Evolutionary conservation across 2,329 filamentous ascomycete species (phyloP).

Genomic region (Phoma sp.): DNA sequence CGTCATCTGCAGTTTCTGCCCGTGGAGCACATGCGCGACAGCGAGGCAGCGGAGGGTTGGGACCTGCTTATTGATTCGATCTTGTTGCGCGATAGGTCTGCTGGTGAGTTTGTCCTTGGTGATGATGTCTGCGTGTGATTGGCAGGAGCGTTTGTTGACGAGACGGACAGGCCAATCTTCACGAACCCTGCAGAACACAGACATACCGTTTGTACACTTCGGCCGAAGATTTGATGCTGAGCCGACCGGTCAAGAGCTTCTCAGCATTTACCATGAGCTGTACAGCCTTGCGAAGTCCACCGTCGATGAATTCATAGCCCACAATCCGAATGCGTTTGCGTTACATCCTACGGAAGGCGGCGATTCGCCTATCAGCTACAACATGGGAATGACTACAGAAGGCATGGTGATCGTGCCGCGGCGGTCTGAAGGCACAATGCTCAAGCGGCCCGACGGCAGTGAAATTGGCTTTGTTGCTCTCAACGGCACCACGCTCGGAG

Average conservation of each 20-base stretch:
- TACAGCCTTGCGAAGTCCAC: slow-evolving; percentile 42
- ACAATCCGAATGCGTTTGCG: slow-evolving; percentile 39
- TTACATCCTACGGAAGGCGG: slow-evolving; percentile 41
- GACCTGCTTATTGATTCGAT: slow-evolving; percentile 56
- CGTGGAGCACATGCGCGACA: slow-evolving; percentile 64
- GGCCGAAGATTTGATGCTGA: slow-evolving; percentile 50
- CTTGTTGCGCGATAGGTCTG: slow-evolving; percentile 20
- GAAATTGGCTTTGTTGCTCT: slow-evolving; percentile 55
- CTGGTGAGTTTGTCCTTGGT: neutral
- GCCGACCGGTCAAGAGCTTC: slow-evolving; percentile 46
- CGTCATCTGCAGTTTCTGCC: slow-evolving; percentile 75
- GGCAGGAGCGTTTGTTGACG: slow-evolving; percentile 11
- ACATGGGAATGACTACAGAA: slow-evolving; percentile 61
- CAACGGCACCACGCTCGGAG: slow-evolving; percentile 64
- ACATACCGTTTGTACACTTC: slow-evolving; percentile 59
- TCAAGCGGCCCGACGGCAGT: slow-evolving; percentile 48
- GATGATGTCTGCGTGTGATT: neutral
- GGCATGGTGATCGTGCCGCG: slow-evolving; percentile 62
- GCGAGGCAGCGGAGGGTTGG: slow-evolving; percentile 50
- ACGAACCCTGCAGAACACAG: slow-evolving; percentile 24
- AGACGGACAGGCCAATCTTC: slow-evolving; percentile 3
- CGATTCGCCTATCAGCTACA: slow-evolving; percentile 61
- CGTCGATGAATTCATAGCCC: slow-evolving; percentile 50
- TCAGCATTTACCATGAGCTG: slow-evolving; percentile 43
- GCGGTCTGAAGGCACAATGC: slow-evolving; percentile 51